Percentiles rank a stretch among this genome's conserved stretches.
These are phyloP conservation scores for Hypoxylon sp. DNA, from an alignment of 2,329 filamentous ascomycete genomes.

Conservation along the genomic window DNA sequence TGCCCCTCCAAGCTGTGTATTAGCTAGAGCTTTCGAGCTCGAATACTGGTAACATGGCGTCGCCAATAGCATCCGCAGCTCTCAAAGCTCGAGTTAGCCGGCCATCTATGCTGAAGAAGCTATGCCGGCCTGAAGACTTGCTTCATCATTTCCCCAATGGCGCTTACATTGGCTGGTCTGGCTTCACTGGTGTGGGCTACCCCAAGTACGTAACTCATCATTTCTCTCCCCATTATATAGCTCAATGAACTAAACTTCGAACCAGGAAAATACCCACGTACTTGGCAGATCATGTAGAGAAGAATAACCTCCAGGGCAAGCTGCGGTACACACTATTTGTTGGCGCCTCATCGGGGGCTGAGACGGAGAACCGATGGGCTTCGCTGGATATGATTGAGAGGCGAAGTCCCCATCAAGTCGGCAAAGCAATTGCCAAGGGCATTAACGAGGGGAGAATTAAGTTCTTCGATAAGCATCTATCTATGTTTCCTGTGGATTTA, in stretches of 20 bases:
- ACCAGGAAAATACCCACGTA: slow-evolving; percentile 85
- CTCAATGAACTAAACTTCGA: slow-evolving; percentile 24
- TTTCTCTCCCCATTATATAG: background rate
- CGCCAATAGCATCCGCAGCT: slow-evolving; percentile 74
- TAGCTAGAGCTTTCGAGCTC: slow-evolving; percentile 30
- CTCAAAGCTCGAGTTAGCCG: slow-evolving; percentile 81
- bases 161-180: slow-evolving; percentile 90
- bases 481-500: slow-evolving; percentile 90
- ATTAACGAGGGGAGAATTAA: slow-evolving; percentile 91
- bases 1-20: slow-evolving; percentile 24
- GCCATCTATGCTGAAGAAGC: slow-evolving; percentile 83
- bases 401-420: slow-evolving; percentile 87
- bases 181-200: slow-evolving; percentile 91
- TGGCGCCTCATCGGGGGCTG: slow-evolving; percentile 88
- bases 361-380: slow-evolving; percentile 95
- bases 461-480: slow-evolving; percentile 94
- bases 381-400: slow-evolving; percentile 89
- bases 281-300: slow-evolving; percentile 89
- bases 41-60: slow-evolving; percentile 58
- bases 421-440: slow-evolving; percentile 89
- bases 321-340: slow-evolving; percentile 90
- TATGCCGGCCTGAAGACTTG: slow-evolving; percentile 83
- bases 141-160: slow-evolving; percentile 85
- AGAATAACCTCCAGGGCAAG: slow-evolving; percentile 85
- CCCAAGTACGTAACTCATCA: slow-evolving; percentile 73